Evolutionary conservation across 805 yeast species (phyloP), one percentile per base, ranked within the genome.

Genomic region (Suhomyces prunicola): DNA sequence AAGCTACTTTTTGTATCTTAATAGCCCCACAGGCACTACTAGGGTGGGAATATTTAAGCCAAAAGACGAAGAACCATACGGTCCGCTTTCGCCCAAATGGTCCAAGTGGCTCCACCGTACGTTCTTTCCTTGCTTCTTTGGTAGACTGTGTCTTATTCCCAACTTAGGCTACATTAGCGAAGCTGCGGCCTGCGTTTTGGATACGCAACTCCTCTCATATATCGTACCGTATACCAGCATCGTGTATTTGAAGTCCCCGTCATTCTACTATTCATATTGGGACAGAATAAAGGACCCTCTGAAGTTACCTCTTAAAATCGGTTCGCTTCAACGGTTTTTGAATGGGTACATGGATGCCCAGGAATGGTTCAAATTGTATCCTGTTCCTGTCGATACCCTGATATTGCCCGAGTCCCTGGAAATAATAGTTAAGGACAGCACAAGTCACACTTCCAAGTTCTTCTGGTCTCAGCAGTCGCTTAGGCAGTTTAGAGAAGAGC

Each of bases 51-150:
- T 87, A 2, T 87, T 87, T 72, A 87, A 87, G 63, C 92, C 92
- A 4, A 86, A 85, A 62, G 90, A 86, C 65, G 92, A 87, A 65
- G 91, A 87, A 59, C 92, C 91, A 0, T 87, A 87, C 62, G 92
- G 91, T 0, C 89, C 90, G 1, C 62, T 87, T 50, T 82, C 88
- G 4, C 91, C 92, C 1, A 87, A 87, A 63, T 85, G 91, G 90
- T 81, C 88, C 1, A 87, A 87, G 67, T 87, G 92, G 91, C 64
- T 85, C 3, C 91, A 87, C 62, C 66, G 91, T 58, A 87, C 86
- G 26, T 76, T 87, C 55, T 87, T 87, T 52, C 92, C 92, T 2
- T 87, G 90, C 59, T 86, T 85, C 63, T 87, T 87, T 68, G 91
- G 92, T 4, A 66, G 92, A 50, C 79, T 86, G 31, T 86, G 91